Evolutionary conservation across 2,329 filamentous ascomycete species (phyloP).

Genomic region (Xylaria sp.): DNA sequence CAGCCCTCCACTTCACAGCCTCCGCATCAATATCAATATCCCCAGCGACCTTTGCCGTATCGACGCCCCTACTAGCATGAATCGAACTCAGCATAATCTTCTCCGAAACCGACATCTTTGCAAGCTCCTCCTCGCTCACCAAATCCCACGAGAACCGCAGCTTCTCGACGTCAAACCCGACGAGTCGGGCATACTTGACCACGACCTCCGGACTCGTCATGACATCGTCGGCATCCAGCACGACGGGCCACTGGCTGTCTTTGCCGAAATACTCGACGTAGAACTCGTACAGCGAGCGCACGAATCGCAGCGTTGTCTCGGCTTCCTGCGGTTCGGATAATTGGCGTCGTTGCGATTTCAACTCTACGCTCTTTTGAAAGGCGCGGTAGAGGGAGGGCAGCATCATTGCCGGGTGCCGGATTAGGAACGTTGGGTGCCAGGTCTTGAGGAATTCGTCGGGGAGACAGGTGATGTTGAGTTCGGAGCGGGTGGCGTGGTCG

Average conservation of each 20-base stretch:
- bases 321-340: slow-evolving; percentile 10
- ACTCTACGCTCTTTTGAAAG: neutral
- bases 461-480: slow-evolving; percentile 13
- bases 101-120: neutral
- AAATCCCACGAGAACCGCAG: slow-evolving; percentile 17
- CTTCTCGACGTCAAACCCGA: slow-evolving; percentile 14
- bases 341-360: slow-evolving; percentile 4
- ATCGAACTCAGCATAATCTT: slow-evolving; percentile 11
- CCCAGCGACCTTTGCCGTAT: slow-evolving; percentile 16
- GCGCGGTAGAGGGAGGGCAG: slow-evolving; percentile 19
- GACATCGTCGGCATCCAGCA: slow-evolving; percentile 20
- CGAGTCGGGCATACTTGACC: slow-evolving; percentile 15
- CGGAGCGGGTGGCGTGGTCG: slow-evolving; percentile 10
- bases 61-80: slow-evolving; percentile 12
- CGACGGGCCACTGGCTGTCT: slow-evolving; percentile 14
- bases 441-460: slow-evolving; percentile 20
- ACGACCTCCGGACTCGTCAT: slow-evolving; percentile 15
- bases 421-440: slow-evolving; percentile 19
- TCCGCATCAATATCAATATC: slow-evolving; percentile 14
- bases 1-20: slow-evolving; percentile 16
- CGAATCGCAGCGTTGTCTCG: slow-evolving; percentile 14
- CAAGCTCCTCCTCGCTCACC: slow-evolving; percentile 8
- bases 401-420: slow-evolving; percentile 20
- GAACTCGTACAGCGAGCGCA: slow-evolving; percentile 12
- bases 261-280: slow-evolving; percentile 11